These are phyloP conservation scores for Hyphodiscus sp. DNA, from an alignment of 2,329 filamentous ascomycete genomes.

Conservation along the genomic window DNA sequence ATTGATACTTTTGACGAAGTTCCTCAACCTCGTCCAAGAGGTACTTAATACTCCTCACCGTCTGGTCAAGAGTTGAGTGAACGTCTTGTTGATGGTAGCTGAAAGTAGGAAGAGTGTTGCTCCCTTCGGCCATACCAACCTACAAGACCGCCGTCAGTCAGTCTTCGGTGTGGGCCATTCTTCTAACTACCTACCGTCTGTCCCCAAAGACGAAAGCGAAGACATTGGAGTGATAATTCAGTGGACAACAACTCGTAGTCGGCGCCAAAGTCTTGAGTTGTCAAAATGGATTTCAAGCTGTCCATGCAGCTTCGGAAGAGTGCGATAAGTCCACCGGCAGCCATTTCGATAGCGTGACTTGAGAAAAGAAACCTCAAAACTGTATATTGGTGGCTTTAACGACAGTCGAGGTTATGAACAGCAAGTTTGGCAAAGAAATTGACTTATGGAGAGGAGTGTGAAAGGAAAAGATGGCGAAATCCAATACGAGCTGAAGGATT, in stretches of 20 bases:
- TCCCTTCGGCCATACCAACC: slow-evolving; percentile 14
- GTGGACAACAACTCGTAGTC: slow-evolving; percentile 21
- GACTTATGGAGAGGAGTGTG: not conserved
- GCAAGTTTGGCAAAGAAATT: not conserved
- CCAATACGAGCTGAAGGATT: not conserved
- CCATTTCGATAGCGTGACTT: slow-evolving; percentile 2
- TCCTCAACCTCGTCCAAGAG: slow-evolving; percentile 19
- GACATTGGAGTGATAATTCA: slow-evolving; percentile 19
- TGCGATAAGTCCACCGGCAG: slow-evolving; percentile 4
- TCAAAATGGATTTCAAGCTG: slow-evolving; percentile 14
- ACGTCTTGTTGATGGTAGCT: slow-evolving; percentile 14
- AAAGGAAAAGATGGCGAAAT: not conserved
- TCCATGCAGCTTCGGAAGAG: slow-evolving; percentile 10
- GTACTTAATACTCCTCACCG: slow-evolving; percentile 13
- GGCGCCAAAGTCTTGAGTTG: slow-evolving; percentile 16
- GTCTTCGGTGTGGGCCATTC: not conserved
- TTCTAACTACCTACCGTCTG: slow-evolving; percentile 14
- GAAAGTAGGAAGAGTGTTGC: slow-evolving; percentile 6
- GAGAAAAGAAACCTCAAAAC: not conserved
- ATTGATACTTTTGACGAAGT: slow-evolving; percentile 19
- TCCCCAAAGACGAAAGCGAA: slow-evolving; percentile 20
- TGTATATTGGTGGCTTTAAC: not conserved
- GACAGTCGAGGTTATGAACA: not conserved
- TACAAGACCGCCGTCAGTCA: not conserved
- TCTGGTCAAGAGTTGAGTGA: slow-evolving; percentile 14